Base-by-base conservation (phyloP, 768 basidiomycete genomes). In the Strobilomyces echinocephalus region DNA sequence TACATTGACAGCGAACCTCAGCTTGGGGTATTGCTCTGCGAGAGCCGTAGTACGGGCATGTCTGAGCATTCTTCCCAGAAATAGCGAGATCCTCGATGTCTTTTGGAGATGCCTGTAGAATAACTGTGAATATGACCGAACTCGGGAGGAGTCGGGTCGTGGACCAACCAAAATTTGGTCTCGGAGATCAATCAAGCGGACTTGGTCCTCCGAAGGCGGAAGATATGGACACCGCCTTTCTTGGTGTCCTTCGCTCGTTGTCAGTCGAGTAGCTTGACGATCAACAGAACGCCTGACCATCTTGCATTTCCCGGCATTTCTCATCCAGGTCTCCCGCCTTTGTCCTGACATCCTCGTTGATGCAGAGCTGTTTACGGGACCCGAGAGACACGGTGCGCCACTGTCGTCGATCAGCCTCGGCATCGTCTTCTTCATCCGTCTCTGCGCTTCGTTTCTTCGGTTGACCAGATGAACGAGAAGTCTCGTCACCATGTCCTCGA, bases 1-100 rank as follows among this genome's bases (percentile, higher is more conserved):
- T 6, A 33, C 8, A 26, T 36, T 8, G 3, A 28, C 16, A 33
- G 52, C 76, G 40, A 56, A 92, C 91, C 78, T 98, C 88, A 31
- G 95, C 92, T 65, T 92, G 90, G 35, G 87, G 83, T 49, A 97
- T 92, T 14, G 94, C 93, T 50, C 80, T 75, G 40, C 97, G 75
- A 8, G 92, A 88, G 4, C 88, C 92, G 68, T 97, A 99, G 71
- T 98, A 99, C 0, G 95, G 91, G 66, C 95, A 99, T 9, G 82
- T 84, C 43, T 84, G 74, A 1, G 80, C 70, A 46, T 82, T 74
- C 48, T 81, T 78, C 2, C 97, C 97, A 2, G 84, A 72, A 8
- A 68, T 68, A 8, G 90, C 89, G 15, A 98, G 79, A 59, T 97
- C 95, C 67, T 98, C 95, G 5, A 99, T 97, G 58, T 97, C 95